Percentiles rank a stretch among this genome's conserved stretches.
phyloP scores from a whole-genome alignment of 2,329 filamentous ascomycete genomes.

The Diaporthe capsici region DNA sequence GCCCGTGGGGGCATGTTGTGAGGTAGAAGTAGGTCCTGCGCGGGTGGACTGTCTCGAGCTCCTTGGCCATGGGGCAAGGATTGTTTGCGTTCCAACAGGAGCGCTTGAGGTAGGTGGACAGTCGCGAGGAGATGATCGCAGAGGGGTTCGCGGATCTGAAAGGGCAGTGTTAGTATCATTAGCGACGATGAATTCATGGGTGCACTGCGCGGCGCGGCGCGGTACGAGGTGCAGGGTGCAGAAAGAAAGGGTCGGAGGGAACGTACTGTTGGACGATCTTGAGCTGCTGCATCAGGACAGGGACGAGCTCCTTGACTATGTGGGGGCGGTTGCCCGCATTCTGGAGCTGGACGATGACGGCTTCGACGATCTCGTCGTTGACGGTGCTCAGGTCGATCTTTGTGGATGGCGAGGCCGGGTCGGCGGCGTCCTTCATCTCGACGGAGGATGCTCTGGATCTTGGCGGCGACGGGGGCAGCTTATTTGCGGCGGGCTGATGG shows the following conservation, averaged over 20 bases:
- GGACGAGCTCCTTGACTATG: slow-evolving; percentile 92
- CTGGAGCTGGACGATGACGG: slow-evolving; percentile 88
- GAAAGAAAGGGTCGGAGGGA: not conserved
- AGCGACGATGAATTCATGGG: slow-evolving; percentile 39
- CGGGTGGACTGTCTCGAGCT: slow-evolving; percentile 91
- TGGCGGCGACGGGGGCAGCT: slow-evolving; percentile 83
- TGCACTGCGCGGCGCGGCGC: slow-evolving; percentile 26
- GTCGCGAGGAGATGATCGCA: slow-evolving; percentile 93
- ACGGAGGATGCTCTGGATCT: slow-evolving; percentile 54
- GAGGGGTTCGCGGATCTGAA: slow-evolving; percentile 93
- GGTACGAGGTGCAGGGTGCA: slow-evolving; percentile 40
- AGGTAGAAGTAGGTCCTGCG: slow-evolving; percentile 97
- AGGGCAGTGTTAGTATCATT: slow-evolving; percentile 47
- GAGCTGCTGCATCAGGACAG: slow-evolving; percentile 81
- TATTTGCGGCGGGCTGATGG: slow-evolving; percentile 71
- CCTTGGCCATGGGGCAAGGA: slow-evolving; percentile 92
- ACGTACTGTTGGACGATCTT: slow-evolving; percentile 93
- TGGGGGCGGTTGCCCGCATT: slow-evolving; percentile 93
- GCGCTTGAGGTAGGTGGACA: slow-evolving; percentile 91
- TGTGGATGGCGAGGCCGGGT: slow-evolving; percentile 49
- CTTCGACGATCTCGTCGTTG: slow-evolving; percentile 95
- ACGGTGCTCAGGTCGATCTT: slow-evolving; percentile 86
- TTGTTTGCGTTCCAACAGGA: slow-evolving; percentile 82
- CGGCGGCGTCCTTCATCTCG: slow-evolving; percentile 57
- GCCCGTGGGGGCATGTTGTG: slow-evolving; percentile 87